A percentile compares a stretch with the other conserved stretches of the same genome.
phyloP scores from a whole-genome alignment of 1,284 basidiomycete genomes.

The Tetrapyrgos nigripes region DNA sequence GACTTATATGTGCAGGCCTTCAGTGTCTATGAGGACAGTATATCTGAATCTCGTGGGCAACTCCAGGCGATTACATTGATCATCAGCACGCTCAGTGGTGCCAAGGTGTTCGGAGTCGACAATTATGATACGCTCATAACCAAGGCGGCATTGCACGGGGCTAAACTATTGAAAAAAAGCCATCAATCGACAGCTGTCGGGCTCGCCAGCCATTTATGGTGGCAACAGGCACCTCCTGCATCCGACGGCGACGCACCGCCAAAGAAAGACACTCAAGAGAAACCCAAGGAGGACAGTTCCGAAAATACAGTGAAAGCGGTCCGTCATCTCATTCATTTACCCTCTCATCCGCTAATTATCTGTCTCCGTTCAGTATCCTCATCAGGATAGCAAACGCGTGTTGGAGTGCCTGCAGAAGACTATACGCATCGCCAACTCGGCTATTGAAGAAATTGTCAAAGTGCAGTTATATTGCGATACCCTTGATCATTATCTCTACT shows the following conservation, averaged over 20 bases:
- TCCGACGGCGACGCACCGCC: conserved; percentile 46
- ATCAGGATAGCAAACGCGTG: conserved; percentile 93
- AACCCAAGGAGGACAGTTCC: conserved; percentile 51
- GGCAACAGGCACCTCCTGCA: conserved; percentile 73
- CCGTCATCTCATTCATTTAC: conserved; percentile 31
- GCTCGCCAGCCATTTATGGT: conserved; percentile 95
- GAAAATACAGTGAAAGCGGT: conserved; percentile 63
- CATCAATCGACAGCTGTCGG: conserved; percentile 96
- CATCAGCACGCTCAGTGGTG: conserved; percentile 86
- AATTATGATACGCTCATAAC: conserved; percentile 97
- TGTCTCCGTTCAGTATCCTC: conserved; percentile 65
- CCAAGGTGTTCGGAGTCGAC: conserved; percentile 86
- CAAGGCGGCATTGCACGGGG: conserved; percentile 93
- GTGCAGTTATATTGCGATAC: conserved; percentile 95
- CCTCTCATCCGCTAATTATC: not conserved
- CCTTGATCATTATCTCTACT: conserved; percentile 92
- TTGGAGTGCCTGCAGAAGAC: conserved; percentile 95
- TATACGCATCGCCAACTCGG: conserved; percentile 90
- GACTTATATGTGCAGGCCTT: conserved; percentile 97
- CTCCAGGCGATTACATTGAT: conserved; percentile 93
- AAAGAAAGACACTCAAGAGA: conserved; percentile 40
- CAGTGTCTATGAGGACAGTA: conserved; percentile 94
- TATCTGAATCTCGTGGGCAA: conserved; percentile 91
- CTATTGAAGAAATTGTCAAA: conserved; percentile 93
- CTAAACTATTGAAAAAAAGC: conserved; percentile 94